Evolutionary conservation across 176 grass and related monocot species (phyloP), one percentile per base, ranked within the genome.

Genomic region (Musa itinerans): DNA sequence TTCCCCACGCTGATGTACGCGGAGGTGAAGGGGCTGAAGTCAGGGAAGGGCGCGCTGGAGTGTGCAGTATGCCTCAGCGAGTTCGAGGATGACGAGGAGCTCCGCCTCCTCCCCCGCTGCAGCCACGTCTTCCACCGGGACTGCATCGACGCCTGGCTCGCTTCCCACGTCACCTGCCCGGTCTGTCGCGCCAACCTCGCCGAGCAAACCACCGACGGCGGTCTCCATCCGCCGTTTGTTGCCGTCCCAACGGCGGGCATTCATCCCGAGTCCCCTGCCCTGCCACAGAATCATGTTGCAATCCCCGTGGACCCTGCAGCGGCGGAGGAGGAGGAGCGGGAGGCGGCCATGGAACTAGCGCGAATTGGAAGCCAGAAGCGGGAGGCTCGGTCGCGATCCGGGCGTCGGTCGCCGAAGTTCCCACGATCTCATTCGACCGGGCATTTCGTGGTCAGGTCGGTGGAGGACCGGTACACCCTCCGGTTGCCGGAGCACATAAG

Each of bases 41-140:
- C 81, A 2, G 72, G 65, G 3, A 96, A 96, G 84, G 87, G 89
- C 54, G 83, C 87, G 54, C 89, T 96, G 0, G 93, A 96, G 83
- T 96, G 93, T 68, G 93, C 93, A 8, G 93, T 96, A 1, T 96
- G 93, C 75, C 66, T 96, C 77, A 92, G 93, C 74, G 93, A 96
- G 86, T 96, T 92, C 62, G 93, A 92, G 69, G 93, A 96, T 75
- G 93, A 90, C 26, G 93, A 96, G 59, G 88, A 65, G 12, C 85
- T 96, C 21, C 89, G 81, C 27, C 83, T 96, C 64, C 89, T 96
- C 2, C 89, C 93, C 68, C 86, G 85, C 77, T 96, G 93, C 55
- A 86, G 75, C 8, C 93, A 96, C 78, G 93, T 92, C 62, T 96
- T 96, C 81, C 93, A 96, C 84, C 61, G 55, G 10, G 93, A 92